Evolutionary conservation across 2,329 filamentous ascomycete species (phyloP), one percentile per base, ranked within the genome.

Genomic region (Stachybotrys echinatus): DNA sequence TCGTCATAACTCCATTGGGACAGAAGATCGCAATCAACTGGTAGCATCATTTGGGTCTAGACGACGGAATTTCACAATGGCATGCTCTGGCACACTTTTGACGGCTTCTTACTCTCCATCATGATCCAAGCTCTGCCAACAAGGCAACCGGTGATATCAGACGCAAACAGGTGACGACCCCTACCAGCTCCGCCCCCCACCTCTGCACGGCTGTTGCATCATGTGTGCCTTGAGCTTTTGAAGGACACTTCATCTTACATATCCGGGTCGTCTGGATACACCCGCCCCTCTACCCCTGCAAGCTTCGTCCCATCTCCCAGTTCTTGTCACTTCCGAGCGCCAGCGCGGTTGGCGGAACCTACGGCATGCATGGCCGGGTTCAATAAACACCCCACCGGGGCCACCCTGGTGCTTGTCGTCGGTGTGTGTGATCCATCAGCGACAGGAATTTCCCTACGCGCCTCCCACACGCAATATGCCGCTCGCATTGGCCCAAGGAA

Each of bases 301-400:
- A 12, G 17, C 12, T 20, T 40, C 38, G n/a, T 40, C 38, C 38
- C 38, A 40, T 46, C 27, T 23, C 44, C 23, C 23, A 22, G 42
- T 23, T 46, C 47, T 50, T 45, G 38, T 40, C 34, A 34, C 27
- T 31, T 42, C 47, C 39, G 43, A 42, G 31, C n/a, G 40, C 31
- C 40, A 49, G 40, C 48, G 47, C 38, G 44, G 17, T 34, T 39
- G 50, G 49, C 45, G 47, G 48, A 50, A 52, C 52, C 23, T 37
- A 55, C 54, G 49, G 45, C 47, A 47, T 51, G 48, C 48, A 50
- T 42, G 48, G 23, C 49, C 49, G 47, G 40, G 45, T 52, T 20
- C 44, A 37, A 37, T 21, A 27, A 46, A 12, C 44, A 23, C 38
- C 38, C 38, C 38, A n/a, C 38, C 38, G 14, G 10, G 14, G 27